Percentiles rank a stretch among this genome's conserved stretches.
phyloP scores from a whole-genome alignment of 2,329 filamentous ascomycete species.

The Paramyrothecium roridum region DNA sequence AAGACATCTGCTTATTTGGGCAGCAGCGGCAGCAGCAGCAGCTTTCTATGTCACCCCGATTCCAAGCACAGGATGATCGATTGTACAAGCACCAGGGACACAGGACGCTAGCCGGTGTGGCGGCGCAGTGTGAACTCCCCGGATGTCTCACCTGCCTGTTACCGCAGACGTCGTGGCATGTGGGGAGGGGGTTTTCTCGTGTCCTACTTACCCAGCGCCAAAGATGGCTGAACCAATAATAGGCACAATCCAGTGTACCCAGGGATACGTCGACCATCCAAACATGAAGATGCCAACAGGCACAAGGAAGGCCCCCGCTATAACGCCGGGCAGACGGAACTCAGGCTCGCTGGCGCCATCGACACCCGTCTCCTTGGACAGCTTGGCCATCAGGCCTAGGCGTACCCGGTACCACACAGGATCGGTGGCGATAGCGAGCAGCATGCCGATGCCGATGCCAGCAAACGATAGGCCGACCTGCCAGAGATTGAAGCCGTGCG shows the following conservation, averaged over 20 bases:
- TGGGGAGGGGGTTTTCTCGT: not conserved
- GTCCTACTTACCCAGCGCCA: constrained; percentile 59
- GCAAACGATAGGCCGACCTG: constrained; percentile 79
- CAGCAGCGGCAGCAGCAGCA: not conserved
- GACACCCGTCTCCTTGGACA: constrained; percentile 47
- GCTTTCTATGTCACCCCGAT: not conserved
- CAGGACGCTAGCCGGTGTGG: not conserved
- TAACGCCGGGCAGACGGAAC: constrained; percentile 75
- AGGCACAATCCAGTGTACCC: constrained; percentile 73
- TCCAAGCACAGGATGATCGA: not conserved
- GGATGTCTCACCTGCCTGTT: not conserved
- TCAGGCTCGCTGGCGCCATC: constrained; percentile 73
- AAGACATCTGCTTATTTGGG: constrained; percentile 5
- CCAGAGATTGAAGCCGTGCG: constrained; percentile 75
- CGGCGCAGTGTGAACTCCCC: not conserved
- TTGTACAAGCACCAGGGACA: not conserved
- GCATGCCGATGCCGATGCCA: constrained; percentile 67
- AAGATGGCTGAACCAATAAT: constrained; percentile 72
- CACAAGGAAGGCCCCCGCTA: constrained; percentile 72
- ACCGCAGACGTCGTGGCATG: not conserved
- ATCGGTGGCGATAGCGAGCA: constrained; percentile 58
- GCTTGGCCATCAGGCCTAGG: constrained; percentile 50
- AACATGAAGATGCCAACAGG: constrained; percentile 85
- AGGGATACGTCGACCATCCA: constrained; percentile 76
- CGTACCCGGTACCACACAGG: constrained; percentile 65